Percentiles rank a stretch among this genome's conserved stretches.
phyloP scores from a whole-genome alignment of 2,329 filamentous ascomycete genomes.

The Bretziella fagacearum region DNA sequence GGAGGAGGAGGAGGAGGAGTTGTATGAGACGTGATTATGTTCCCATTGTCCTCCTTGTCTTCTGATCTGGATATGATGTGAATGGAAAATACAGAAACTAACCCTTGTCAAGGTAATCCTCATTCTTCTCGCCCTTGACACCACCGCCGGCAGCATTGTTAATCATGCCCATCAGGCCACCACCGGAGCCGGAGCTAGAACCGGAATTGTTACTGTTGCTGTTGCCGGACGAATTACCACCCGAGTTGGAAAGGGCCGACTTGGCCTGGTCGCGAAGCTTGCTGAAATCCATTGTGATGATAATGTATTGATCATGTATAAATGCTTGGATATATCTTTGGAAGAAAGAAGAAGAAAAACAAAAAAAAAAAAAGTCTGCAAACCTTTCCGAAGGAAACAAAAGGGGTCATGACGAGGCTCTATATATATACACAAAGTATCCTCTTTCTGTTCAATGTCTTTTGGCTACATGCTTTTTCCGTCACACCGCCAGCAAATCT shows the following conservation, averaged over 20 bases:
- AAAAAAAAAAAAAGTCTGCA: neutral
- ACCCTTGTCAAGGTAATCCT: constrained; percentile 74
- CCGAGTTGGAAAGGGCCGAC: constrained; percentile 11
- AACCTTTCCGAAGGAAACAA: too few species aligned
- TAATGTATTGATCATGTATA: neutral
- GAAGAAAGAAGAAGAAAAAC: neutral
- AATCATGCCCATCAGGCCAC: constrained; percentile 51
- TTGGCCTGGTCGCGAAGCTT: constrained; percentile 15
- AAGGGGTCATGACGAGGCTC: too few species aligned
- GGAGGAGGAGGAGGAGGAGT: too few species aligned
- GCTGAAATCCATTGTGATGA: constrained; percentile 12
- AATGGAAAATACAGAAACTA: too few species aligned
- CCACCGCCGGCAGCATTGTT: constrained; percentile 59
- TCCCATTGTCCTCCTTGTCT: too few species aligned
- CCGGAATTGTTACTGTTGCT: constrained; percentile 11
- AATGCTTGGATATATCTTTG: neutral
- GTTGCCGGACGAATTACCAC: neutral
- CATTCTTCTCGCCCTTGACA: constrained; percentile 58
- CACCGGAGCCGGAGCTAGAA: constrained; percentile 25
- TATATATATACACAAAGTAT: neutral
- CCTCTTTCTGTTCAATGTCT: too few species aligned
- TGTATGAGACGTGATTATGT: too few species aligned
- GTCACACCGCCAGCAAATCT: too few species aligned
- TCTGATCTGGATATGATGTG: neutral
- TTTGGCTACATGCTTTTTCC: too few species aligned